Evolutionary conservation across 2,329 filamentous ascomycete species (phyloP).

Genomic region (Beauveria brongniartii): DNA sequence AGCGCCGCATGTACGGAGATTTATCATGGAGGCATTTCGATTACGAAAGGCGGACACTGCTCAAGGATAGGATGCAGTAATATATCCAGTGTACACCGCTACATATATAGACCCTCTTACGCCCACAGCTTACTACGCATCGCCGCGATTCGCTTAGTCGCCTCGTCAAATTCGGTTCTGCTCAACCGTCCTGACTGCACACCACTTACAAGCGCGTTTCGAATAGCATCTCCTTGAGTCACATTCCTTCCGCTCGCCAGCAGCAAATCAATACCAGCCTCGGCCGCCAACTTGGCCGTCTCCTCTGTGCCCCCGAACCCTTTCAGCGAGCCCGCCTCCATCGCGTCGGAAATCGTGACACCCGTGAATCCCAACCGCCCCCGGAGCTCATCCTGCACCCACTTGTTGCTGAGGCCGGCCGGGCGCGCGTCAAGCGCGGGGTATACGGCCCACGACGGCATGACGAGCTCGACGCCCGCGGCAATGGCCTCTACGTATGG

Average conservation of each 20-base stretch:
- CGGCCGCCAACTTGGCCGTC: slow-evolving; percentile 10
- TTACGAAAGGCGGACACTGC: slow-evolving; percentile 15
- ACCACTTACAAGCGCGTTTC: slow-evolving; percentile 13
- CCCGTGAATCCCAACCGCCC: slow-evolving; percentile 14
- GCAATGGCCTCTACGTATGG: slow-evolving; percentile 15
- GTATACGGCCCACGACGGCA: slow-evolving; percentile 17
- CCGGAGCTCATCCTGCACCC: slow-evolving; percentile 15
- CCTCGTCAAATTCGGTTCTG: slow-evolving; percentile 13
- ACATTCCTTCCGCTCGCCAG: slow-evolving; percentile 15
- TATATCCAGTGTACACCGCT: background rate
- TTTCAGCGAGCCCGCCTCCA: slow-evolving; percentile 14
- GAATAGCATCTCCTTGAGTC: slow-evolving; percentile 13
- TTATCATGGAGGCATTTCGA: slow-evolving; percentile 25
- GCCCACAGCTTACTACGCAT: slow-evolving; percentile 12
- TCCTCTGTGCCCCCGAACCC: slow-evolving; percentile 9
- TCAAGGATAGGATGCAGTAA: background rate
- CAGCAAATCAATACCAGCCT: slow-evolving; percentile 16
- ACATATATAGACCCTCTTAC: background rate
- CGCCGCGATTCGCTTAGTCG: slow-evolving; percentile 13
- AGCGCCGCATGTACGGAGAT: slow-evolving; percentile 18
- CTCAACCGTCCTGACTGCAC: slow-evolving; percentile 9
- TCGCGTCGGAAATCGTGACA: slow-evolving; percentile 16
- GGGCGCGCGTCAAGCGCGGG: slow-evolving; percentile 14
- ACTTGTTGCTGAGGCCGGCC: slow-evolving; percentile 16
- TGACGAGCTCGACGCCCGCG: slow-evolving; percentile 15